These are phyloP conservation scores for Luffa aegyptiaca DNA, from an alignment of 306 rosid species.

Conservation along the genomic window DNA sequence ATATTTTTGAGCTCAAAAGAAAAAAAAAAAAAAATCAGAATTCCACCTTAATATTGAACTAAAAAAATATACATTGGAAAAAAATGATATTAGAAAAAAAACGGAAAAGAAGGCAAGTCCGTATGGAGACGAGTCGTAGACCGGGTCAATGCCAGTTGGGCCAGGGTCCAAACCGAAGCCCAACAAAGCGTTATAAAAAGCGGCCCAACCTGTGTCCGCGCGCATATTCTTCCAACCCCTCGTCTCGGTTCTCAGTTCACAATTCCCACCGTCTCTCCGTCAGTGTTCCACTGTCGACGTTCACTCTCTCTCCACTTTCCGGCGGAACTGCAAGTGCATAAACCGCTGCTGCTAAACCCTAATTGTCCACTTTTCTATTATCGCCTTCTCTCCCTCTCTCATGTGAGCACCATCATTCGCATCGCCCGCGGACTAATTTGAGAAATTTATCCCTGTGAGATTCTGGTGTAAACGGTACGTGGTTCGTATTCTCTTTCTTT, in stretches of 20 bases:
- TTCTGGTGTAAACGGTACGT: neutral
- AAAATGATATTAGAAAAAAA: too few relatives aligned
- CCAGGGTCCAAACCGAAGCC: neutral
- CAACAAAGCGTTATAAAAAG: neutral
- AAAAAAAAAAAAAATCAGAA: too few relatives aligned
- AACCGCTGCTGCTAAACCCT: neutral
- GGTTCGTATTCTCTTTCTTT: neutral
- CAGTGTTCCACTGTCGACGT: neutral
- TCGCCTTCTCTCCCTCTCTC: neutral
- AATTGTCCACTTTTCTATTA: neutral
- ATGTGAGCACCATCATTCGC: neutral
- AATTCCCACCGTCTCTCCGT: neutral
- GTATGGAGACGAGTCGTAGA: too few relatives aligned
- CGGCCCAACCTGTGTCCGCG: neutral
- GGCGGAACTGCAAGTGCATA: neutral
- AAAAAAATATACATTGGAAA: too few relatives aligned
- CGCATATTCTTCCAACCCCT: neutral
- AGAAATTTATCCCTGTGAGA: neutral
- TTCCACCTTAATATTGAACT: too few relatives aligned
- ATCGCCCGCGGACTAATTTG: neutral
- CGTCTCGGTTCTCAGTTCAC: neutral
- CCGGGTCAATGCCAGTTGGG: neutral
- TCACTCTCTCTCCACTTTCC: neutral
- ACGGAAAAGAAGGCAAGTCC: too few relatives aligned
- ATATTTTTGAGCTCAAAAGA: too few relatives aligned